Conservation (phyloP, 1,284 basidiomycete genomes). For the Trametes pubescens region DNA sequence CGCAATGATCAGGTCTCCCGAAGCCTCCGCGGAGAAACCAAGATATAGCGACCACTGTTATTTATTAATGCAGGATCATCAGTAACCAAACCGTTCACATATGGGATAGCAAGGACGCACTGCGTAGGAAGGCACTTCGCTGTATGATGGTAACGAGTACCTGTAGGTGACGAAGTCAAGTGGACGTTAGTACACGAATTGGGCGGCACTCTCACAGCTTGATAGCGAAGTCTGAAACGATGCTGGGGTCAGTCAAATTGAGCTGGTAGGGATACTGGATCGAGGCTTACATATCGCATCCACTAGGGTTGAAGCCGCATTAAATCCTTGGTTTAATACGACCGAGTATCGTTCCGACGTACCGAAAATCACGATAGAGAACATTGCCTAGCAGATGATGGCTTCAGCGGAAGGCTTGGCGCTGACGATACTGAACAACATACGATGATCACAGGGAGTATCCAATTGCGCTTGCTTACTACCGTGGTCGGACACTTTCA, state of each 20-base stretch:
- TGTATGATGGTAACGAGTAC: conserved; percentile 19
- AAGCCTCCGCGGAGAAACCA: conserved; percentile 31
- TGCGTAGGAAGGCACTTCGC: conserved; percentile 20
- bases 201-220: conserved; percentile 23
- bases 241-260: no score
- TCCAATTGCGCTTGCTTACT: conserved; percentile 28
- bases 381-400: not conserved
- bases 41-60: conserved; percentile 35
- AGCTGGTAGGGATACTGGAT: not conserved
- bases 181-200: not conserved
- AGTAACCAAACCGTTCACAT: not conserved
- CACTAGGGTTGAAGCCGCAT: conserved; percentile 7
- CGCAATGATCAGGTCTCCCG: conserved; percentile 32
- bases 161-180: conserved; percentile 7
- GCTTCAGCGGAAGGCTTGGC: not conserved
- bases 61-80: not conserved
- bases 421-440: not conserved
- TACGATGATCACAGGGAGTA: conserved; percentile 31
- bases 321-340: not conserved
- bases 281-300: conserved; percentile 30
- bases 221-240: conserved; percentile 28
- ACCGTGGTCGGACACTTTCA: not conserved
- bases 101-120: no score
- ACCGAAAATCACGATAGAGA: conserved; percentile 23
- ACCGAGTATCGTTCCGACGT: not conserved